Evolutionary conservation across 1,139 yeast genomes (phyloP).

Genomic region (Debaryomycetaceae sp.): DNA sequence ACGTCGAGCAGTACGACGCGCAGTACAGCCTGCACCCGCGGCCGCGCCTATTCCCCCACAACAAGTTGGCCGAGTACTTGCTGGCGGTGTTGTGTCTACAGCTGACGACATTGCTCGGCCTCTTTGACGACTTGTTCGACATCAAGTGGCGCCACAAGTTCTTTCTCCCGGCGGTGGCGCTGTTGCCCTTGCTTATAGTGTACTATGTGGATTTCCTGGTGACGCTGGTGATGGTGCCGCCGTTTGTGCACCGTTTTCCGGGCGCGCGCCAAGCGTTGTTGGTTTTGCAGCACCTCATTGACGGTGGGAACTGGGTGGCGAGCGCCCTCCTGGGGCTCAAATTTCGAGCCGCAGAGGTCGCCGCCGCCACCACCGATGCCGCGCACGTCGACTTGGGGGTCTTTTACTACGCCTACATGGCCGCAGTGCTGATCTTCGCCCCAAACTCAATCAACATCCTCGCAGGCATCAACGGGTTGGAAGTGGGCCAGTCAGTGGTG

Average conservation of each 20-base stretch:
- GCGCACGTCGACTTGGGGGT: conserved; percentile 62
- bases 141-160: conserved; percentile 97
- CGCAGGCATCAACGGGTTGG: conserved; percentile 95
- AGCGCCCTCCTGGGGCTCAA: conserved; percentile 36
- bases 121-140: conserved; percentile 92
- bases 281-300: conserved; percentile 19
- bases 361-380: neutral
- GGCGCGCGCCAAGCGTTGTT: conserved; percentile 20
- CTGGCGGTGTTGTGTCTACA: conserved; percentile 82
- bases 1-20: conserved; percentile 27
- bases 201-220: conserved; percentile 94
- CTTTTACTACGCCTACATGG: conserved; percentile 85
- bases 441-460: conserved; percentile 95
- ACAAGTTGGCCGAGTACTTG: conserved; percentile 77
- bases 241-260: conserved; percentile 42
- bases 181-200: conserved; percentile 84
- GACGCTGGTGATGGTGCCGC: conserved; percentile 84
- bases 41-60: conserved; percentile 67
- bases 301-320: conserved; percentile 30
- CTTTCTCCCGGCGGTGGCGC: conserved; percentile 90
- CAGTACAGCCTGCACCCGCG: conserved; percentile 24
- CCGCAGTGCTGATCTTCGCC: conserved; percentile 83
- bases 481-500: conserved; percentile 89
- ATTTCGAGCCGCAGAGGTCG: conserved; percentile 14
- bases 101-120: conserved; percentile 79